Evolutionary conservation across 2,329 filamentous ascomycete genomes (phyloP), one percentile per base, ranked within the genome.

Genomic region (Fusarium sp.): DNA sequence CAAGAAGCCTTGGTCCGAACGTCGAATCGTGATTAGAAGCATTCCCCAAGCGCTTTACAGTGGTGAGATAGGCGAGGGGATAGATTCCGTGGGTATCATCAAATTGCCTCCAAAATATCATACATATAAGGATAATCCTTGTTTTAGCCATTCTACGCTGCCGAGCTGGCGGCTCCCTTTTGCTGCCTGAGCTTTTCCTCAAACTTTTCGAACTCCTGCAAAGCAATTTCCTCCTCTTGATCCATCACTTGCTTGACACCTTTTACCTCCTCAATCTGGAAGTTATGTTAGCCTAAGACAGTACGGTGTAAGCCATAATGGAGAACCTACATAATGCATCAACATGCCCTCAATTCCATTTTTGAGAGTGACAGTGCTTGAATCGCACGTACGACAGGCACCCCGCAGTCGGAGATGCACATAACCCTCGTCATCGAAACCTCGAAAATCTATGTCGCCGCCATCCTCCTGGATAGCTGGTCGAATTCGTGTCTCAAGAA

Each of bases 291-390:
- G 80, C 66, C 61, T 17, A 48, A 52, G 33, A 59, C 14, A 38
- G 24, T 11, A 58, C 60, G 33, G n/a, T 28, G 14, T 20, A 44
- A 14, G 26, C 38, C 17, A 22, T 17, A 33, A 39, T 39, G 17
- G 8, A 28, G 36, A 28, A 90, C 92, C 89, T 83, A 95, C 93
- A 83, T 96, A 96, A 82, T 96, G 94, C 94, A 98, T 98, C 81
- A 98, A 83, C 96, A 99, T 98, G 75, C 94, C 94, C 87, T 99
- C 96, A 77, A 99, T 99, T 12, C 96, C 96, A 81, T 97, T 98
- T 87, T 97, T 98, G 75, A 99, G 84, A 36, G 96, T 99, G 41
- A 98, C 95, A 0, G 96, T 98, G 82, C 95, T 98, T 51, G 94
- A 97, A 82, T 98, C 96, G 82, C 96, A 99, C 26, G 96, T 98